Base-by-base conservation (phyloP, 768 basidiomycete species). In the Floccularia luteovirens region DNA sequence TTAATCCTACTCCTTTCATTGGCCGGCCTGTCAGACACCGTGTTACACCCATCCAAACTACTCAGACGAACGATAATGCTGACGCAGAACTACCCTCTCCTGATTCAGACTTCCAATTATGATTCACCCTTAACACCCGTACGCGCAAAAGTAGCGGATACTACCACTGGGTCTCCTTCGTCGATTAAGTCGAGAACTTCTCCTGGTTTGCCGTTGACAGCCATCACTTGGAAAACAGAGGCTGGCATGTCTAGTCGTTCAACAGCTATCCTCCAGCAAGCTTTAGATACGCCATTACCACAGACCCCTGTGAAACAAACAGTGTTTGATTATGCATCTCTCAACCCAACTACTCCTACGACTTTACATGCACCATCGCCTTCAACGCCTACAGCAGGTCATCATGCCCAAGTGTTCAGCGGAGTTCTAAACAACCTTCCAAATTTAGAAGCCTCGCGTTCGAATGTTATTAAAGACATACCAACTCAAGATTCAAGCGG, bases 221-320 rank as follows among this genome's bases (percentile, higher is more conserved):
- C n/a, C n/a, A n/a, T n/a, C n/a, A n/a, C n/a, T n/a, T n/a, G n/a
- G n/a, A n/a, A n/a, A n/a, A n/a, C n/a, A n/a, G n/a, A n/a, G n/a
- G n/a, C n/a, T n/a, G n/a, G n/a, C n/a, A n/a, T n/a, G n/a, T n/a
- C n/a, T n/a, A n/a, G n/a, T n/a, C n/a, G n/a, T n/a, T 45, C 50
- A 8, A 45, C 52, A 30, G 44, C 52, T 11, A 46, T 59, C 20
- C 48, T 63, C 22, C 62, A 64, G 38, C 53, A 51, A 19, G 64
- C 63, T 8, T 36, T 64, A 19, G 59, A 57, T 3, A 64, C 63
- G 0, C 64, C 64, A 8, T 55, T 69, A 19, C 69, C 69, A 16
- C 41, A 52, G 22, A 68, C 64, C 31, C 66, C 67, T 4, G 43
- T 60, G 35, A 51, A 59, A 24, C 45, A 44, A 25, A 38, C 43